phyloP scores from a whole-genome alignment of 805 yeast species.

The Kodamaea kaohsiungensis region DNA sequence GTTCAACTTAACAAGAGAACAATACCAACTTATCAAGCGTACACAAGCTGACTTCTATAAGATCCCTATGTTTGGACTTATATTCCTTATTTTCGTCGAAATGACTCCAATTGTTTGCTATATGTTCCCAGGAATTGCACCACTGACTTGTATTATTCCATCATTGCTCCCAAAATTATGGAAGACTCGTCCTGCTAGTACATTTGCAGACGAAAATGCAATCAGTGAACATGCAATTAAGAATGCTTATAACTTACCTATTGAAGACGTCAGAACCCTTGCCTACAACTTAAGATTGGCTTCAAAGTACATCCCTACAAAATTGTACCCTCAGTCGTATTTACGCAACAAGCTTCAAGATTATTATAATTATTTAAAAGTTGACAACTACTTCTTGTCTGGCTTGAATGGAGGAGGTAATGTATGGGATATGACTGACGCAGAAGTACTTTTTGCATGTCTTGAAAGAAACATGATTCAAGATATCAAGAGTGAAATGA shows the following conservation, averaged over 20 bases:
- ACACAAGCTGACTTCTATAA: slow-evolving; percentile 51
- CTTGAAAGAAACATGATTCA: slow-evolving; percentile 55
- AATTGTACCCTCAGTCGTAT: slow-evolving; percentile 37
- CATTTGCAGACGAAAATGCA: slow-evolving; percentile 13
- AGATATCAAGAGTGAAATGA: slow-evolving; percentile 27
- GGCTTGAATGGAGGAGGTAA: slow-evolving; percentile 40
- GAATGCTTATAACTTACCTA: slow-evolving; percentile 51
- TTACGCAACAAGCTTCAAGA: slow-evolving; percentile 37
- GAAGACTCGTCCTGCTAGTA: slow-evolving; percentile 18
- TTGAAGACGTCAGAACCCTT: slow-evolving; percentile 36
- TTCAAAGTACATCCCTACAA: slow-evolving; percentile 41
- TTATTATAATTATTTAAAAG: slow-evolving; percentile 45
- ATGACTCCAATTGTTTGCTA: slow-evolving; percentile 54
- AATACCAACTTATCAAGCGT: slow-evolving; percentile 53
- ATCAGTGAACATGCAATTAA: slow-evolving; percentile 30
- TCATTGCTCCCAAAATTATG: slow-evolving; percentile 39
- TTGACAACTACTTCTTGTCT: slow-evolving; percentile 52
- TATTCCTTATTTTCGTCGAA: slow-evolving; percentile 53
- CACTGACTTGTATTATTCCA: slow-evolving; percentile 60
- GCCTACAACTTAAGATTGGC: slow-evolving; percentile 38
- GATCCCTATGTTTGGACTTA: slow-evolving; percentile 52
- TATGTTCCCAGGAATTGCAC: slow-evolving; percentile 54
- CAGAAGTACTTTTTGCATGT: slow-evolving; percentile 56
- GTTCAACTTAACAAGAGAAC: slow-evolving; percentile 47
- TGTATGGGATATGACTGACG: slow-evolving; percentile 46